Conservation (phyloP, 2,329 filamentous ascomycete genomes). For the Cladosporium sp. region DNA sequence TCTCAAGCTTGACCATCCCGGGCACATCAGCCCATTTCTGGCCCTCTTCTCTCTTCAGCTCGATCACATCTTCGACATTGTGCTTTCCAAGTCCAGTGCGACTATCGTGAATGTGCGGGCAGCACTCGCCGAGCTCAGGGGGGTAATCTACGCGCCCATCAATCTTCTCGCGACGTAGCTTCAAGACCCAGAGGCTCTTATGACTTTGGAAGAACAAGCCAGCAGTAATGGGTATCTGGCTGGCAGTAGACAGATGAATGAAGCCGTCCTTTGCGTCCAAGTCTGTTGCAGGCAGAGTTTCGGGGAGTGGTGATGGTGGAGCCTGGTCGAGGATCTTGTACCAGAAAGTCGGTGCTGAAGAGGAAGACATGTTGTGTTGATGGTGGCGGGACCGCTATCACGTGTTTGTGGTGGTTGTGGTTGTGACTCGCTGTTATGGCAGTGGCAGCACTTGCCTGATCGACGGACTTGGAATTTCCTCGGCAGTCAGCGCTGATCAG, state of each 20-base stretch:
- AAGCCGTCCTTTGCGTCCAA: slow-evolving; percentile 27
- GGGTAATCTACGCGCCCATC: slow-evolving; percentile 21
- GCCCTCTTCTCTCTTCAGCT: slow-evolving; percentile 16
- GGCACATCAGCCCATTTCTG: slow-evolving; percentile 17
- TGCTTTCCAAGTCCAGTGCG: slow-evolving; percentile 18
- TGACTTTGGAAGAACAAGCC: slow-evolving; percentile 24
- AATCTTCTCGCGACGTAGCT: slow-evolving; percentile 20
- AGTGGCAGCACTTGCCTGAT: background rate
- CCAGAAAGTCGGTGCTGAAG: slow-evolving; percentile 15
- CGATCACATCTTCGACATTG: slow-evolving; percentile 24
- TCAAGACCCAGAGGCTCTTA: slow-evolving; percentile 23
- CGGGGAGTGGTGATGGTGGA: slow-evolving; percentile 22
- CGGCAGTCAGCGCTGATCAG: background rate
- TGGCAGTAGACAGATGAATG: slow-evolving; percentile 25
- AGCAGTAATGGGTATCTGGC: slow-evolving; percentile 26
- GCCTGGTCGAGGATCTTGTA: slow-evolving; percentile 28
- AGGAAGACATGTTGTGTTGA: background rate
- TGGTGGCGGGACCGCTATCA: background rate
- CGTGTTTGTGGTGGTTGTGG: background rate
- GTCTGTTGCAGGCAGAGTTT: slow-evolving; percentile 20
- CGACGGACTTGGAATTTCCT: background rate
- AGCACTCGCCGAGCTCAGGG: slow-evolving; percentile 18
- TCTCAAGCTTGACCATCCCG: slow-evolving; percentile 5
- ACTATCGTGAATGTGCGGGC: slow-evolving; percentile 24
- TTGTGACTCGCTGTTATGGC: background rate